Conservation (phyloP, 2,329 filamentous ascomycete species). For the Penicillium sp. region DNA sequence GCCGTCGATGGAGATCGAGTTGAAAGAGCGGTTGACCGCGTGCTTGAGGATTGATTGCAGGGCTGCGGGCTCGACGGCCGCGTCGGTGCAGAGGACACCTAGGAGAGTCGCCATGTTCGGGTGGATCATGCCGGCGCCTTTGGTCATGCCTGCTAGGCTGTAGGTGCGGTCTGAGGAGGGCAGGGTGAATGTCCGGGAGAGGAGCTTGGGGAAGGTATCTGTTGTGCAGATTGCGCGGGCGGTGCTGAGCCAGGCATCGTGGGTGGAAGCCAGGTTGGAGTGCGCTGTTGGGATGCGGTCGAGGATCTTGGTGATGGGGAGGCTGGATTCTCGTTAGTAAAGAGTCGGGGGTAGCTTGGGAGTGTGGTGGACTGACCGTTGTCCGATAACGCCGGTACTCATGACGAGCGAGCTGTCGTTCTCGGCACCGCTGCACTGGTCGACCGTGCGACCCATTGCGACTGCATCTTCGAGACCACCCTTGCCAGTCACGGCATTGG, state of each 20-base stretch:
- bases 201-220: constrained; percentile 95
- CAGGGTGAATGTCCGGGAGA: constrained; percentile 80
- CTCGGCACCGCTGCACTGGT: constrained; percentile 61
- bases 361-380: constrained; percentile 58
- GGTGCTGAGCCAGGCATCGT: constrained; percentile 82
- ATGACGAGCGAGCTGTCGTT: constrained; percentile 80
- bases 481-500: constrained; percentile 93
- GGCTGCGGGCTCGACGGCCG: constrained; percentile 68
- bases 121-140: constrained; percentile 98
- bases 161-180: constrained; percentile 79
- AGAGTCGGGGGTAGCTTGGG: neutral
- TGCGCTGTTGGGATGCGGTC: constrained; percentile 77
- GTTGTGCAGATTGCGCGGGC: constrained; percentile 96
- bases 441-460: constrained; percentile 78
- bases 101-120: constrained; percentile 98
- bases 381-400: constrained; percentile 97
- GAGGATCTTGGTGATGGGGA: constrained; percentile 90
- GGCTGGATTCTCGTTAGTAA: constrained; percentile 46
- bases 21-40: constrained; percentile 84
- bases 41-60: constrained; percentile 71
- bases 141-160: constrained; percentile 89
- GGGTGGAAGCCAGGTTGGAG: constrained; percentile 68
- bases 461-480: constrained; percentile 86
- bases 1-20: constrained; percentile 94
- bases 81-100: constrained; percentile 89